Evolutionary conservation across 164 flowering plant genomes (phyloP), one percentile per base, ranked within the genome.

Genomic region (Tetrastigma voinierianum): DNA sequence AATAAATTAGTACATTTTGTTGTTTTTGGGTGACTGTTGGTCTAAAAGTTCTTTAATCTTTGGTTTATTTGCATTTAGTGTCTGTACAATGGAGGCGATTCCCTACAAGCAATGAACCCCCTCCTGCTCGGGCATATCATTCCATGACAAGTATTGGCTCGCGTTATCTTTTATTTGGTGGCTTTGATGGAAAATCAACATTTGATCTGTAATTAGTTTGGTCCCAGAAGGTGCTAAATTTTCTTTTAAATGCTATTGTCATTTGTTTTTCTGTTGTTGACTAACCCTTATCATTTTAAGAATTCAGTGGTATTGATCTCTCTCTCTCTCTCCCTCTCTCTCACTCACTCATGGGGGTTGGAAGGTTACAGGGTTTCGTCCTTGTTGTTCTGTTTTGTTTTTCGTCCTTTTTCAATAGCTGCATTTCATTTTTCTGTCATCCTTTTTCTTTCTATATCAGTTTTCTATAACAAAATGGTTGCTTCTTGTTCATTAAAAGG

Each of bases 101-200:
- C 71, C 74, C 88, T 44, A 86, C 84, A 24, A 81, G 73, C 72
- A 87, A 83, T 79, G 97, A 87, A 72, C 81, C 89, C 17, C 99
- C 99, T 75, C 80, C 95, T 57, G 90, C 90, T 81, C 84, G 99
- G 68, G 99, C 99, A 46, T 96, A 96, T 77, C 99, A 96, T 78
- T 82, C 98, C 51, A 76, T 96, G 91, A 87, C 87, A 65, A 72
- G 69, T 55, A 67, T 91, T 65, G 97, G 96, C 57, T 81, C 91
- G 21, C 90, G 89, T 6, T 85, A 88, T 82, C 80, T 96, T 23
- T 82, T 96, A 76, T 87, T 90, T 88, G 99, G 99, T 71, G 99
- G 98, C 67, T 93, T 87, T 83, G 97, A 96, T 80, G 98, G 99
- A 65, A 96, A 93, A 74, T 71, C 86, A 32, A 93, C 99, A 18